These are phyloP conservation scores for Hymenoscyphus fructigenus DNA, from an alignment of 2,329 filamentous ascomycete species.

Conservation along the genomic window DNA sequence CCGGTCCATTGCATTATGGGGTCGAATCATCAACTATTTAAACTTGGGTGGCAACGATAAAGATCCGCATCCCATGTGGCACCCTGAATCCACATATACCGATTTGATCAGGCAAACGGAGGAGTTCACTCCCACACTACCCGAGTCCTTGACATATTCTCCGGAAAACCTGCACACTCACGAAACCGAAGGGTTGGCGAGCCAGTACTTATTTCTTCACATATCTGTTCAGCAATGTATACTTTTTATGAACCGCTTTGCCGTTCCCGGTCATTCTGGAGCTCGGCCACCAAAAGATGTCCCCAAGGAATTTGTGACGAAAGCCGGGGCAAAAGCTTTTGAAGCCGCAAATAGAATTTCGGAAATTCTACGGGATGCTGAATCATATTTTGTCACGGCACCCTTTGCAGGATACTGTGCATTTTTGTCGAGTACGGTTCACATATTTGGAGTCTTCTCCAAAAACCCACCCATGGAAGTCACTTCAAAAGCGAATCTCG, in stretches of 20 bases:
- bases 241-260: conserved; percentile 86
- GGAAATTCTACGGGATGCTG: conserved; percentile 74
- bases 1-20: conserved; percentile 83
- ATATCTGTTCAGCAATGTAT: conserved; percentile 86
- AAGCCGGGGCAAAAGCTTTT: conserved; percentile 73
- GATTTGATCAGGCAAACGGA: conserved; percentile 69
- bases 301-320: conserved; percentile 68
- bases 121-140: conserved; percentile 67
- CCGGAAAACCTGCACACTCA: conserved; percentile 82
- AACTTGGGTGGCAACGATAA: conserved; percentile 84
- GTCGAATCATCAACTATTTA: conserved; percentile 82
- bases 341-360: conserved; percentile 86
- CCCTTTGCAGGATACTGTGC: conserved; percentile 95
- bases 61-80: conserved; percentile 79
- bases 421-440: conserved; percentile 90
- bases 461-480: conserved; percentile 74
- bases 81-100: conserved; percentile 72
- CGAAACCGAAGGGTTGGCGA: conserved; percentile 78
- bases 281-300: conserved; percentile 66
- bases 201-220: conserved; percentile 91
- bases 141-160: conserved; percentile 70
- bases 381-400: conserved; percentile 77
- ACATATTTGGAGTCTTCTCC: conserved; percentile 88
- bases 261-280: conserved; percentile 62
- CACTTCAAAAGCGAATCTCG: conserved; percentile 78